phyloP scores from a whole-genome alignment of 1,139 yeast genomes.

The Hemisphaericaspora lyxosophila region DNA sequence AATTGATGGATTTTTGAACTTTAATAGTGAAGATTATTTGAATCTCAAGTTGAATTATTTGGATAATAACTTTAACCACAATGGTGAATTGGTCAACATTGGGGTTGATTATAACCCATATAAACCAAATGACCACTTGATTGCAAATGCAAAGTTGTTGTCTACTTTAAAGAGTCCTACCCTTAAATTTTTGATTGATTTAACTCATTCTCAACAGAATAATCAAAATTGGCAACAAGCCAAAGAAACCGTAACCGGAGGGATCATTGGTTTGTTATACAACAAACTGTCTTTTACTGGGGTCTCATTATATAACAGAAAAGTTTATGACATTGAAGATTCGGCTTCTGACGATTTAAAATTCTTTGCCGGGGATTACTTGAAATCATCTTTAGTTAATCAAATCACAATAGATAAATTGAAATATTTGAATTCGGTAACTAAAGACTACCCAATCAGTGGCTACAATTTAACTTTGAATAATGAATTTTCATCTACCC shows the following conservation, averaged over 20 bases:
- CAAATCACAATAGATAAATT: conserved; percentile 25
- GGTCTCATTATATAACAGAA: conserved; percentile 41
- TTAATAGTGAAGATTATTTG: conserved; percentile 42
- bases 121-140: conserved; percentile 44
- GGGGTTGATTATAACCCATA: conserved; percentile 49
- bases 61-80: conserved; percentile 45
- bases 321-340: conserved; percentile 43
- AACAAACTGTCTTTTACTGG: conserved; percentile 32
- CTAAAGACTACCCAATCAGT: conserved; percentile 31
- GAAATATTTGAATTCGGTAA: conserved; percentile 22
- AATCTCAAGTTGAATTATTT: conserved; percentile 40
- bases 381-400: conserved; percentile 37
- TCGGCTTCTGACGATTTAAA: conserved; percentile 36
- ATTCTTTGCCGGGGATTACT: conserved; percentile 32
- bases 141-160: conserved; percentile 33
- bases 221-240: conserved; percentile 42
- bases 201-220: conserved; percentile 37
- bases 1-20: conserved; percentile 37
- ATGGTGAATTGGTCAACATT: conserved; percentile 42
- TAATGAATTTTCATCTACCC: conserved; percentile 35
- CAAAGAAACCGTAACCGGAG: conserved; percentile 35
- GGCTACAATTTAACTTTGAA: conserved; percentile 26
- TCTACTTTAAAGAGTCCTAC: conserved; percentile 43
- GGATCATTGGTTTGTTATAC: conserved; percentile 46
- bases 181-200: conserved; percentile 38